These are phyloP conservation scores for Nakaseomyces glabratus DNA, from an alignment of 1,139 yeast genomes.

Conservation along the genomic window DNA sequence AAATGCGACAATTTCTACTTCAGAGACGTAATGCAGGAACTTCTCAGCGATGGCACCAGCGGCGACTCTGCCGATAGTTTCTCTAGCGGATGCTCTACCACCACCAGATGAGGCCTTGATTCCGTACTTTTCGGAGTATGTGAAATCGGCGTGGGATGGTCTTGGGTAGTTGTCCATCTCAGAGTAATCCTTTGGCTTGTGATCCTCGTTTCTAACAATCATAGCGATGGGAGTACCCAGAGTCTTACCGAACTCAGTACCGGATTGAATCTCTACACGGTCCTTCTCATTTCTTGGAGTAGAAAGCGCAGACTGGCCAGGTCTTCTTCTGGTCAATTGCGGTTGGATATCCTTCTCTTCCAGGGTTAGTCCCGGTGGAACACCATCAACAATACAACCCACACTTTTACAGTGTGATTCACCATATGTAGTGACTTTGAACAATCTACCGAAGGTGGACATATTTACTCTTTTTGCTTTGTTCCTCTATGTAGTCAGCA, in stretches of 20 bases:
- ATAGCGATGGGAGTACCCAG: conserved; percentile 94
- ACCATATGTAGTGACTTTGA: conserved; percentile 88
- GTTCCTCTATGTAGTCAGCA: neutral
- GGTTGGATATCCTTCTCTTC: conserved; percentile 89
- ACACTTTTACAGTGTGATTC: conserved; percentile 98
- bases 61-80: conserved; percentile 96
- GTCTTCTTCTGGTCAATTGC: conserved; percentile 92
- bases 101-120: conserved; percentile 93
- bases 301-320: conserved; percentile 86
- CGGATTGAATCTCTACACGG: conserved; percentile 84
- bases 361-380: conserved; percentile 86
- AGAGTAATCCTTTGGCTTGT: conserved; percentile 89
- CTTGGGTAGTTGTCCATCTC: conserved; percentile 94
- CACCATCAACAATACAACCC: conserved; percentile 97
- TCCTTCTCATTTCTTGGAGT: conserved; percentile 97
- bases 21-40: conserved; percentile 62
- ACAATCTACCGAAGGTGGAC: conserved; percentile 58
- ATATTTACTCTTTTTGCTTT: conserved; percentile 31
- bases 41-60: conserved; percentile 98
- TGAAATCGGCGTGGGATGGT: conserved; percentile 96
- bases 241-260: conserved; percentile 84
- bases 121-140: conserved; percentile 85
- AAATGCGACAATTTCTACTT: conserved; percentile 92
- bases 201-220: conserved; percentile 90
- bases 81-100: conserved; percentile 95